Base-by-base conservation (phyloP, 202 grass and related monocot genomes). In the Schoenoplectus tabernaemontani region DNA sequence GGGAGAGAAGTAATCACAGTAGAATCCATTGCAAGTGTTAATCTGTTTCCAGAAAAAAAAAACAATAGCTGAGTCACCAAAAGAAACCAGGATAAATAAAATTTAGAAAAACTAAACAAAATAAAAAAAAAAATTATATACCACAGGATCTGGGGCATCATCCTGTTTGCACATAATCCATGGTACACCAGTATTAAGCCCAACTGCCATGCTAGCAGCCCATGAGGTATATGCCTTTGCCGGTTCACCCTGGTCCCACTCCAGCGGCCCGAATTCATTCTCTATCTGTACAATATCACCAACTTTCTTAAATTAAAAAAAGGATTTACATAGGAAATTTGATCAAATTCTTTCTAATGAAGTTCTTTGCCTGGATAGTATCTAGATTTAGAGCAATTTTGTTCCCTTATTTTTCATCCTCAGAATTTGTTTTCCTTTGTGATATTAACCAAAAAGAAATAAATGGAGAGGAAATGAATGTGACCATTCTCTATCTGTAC, bases 91-190 rank as follows among this genome's bases (percentile, higher is more conserved):
- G 38, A 19, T 19, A 72, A 83, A 50, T 9, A 78, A 59, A 67
- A 38, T n/a, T 30, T 4, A 69, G 39, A 23, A 77, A 26, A 66
- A 65, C 47, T 57, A 23, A 9, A 68, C 22, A 33, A 51, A 46
- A 13, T 60, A 36, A 34, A 30, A 46, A 4, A 24, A 37, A 82
- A 61, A 58, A 58, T 3, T 3, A 83, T 77, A 36, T 94, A 97
- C 94, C 85, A 93, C 85, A 83, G 94, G 91, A 90, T 97, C 94
- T 0, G 87, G 94, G 20, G 94, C 94, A 48, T 97, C 91, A 28
- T 97, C 94, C 84, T 97, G 79, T 90, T 97, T 97, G 91, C 94
- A 97, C 91, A 97, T 97, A 82, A 97, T 68, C 94, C 94, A 97
- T 64, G 94, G 94, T 50, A 97, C 94, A 57, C 94, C 68, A 0